Base-by-base conservation (phyloP, 2,329 filamentous ascomycete genomes). In the Beauveria bassiana region DNA sequence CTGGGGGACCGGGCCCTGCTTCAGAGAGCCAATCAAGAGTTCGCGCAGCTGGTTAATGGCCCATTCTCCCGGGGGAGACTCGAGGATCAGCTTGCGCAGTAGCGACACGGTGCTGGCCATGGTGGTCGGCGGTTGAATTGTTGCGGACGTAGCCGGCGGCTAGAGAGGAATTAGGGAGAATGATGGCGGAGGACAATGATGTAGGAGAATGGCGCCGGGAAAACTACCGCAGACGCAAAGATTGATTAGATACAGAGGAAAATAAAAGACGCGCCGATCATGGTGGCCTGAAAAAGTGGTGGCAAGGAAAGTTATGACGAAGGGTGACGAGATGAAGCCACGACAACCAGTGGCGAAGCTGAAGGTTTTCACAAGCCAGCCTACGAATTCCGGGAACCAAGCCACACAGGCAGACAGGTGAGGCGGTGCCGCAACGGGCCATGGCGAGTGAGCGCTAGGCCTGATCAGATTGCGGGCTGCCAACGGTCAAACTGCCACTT, bases 11-110 rank as follows among this genome's bases (percentile, higher is more conserved):
- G 92, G 91, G 0, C 95, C 95, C 75, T 97, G 93, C 70, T 88
- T 88, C 59, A 98, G 78, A 55, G 93, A 89, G 60, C 91, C 91
- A 68, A 99, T 95, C 65, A 98, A 81, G 56, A 96, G 79, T 72
- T 96, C 90, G 65, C 91, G 86, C 22, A 96, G 76, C 68, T 88
- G 86, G 63, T 85, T 86, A 63, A 96, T 80, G n/a, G 83, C 85
- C 88, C 91, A 97, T 84, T 96, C 92, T 68, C 91, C 87, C 1
- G 95, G 95, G 16, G 95, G 95, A 49, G 93, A 96, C 66, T 90
- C 88, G 65, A 93, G 78, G 62, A 97, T 79, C 88, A 95, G 96
- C 69, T 79, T 79, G 67, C 78, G 68, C 74, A 80, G 61, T 72
- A 81, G 61, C 74, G 77, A 74, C 77, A 81, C 68, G 75, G 79